Base-by-base conservation (phyloP, 148 eudicot species). In the Rhododendron kiyosumense region DNA sequence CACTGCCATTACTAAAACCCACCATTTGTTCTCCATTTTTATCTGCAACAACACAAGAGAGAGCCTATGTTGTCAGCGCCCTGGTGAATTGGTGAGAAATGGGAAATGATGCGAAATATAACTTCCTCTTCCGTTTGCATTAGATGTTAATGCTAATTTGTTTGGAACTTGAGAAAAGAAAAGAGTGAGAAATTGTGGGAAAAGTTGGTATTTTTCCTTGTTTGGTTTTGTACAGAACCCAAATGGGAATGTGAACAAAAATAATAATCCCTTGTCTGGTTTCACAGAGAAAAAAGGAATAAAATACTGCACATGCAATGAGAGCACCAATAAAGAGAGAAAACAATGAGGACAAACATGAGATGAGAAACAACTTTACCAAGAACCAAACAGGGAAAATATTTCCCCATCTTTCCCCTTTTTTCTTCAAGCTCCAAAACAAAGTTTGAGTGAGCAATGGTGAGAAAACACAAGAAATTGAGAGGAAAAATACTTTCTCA, bases 21-120 rank as follows among this genome's bases (percentile, higher is more conserved):
- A 54, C 49, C 34, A 67, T 32, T 82, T 86, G 67, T 63, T n/a
- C 74, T 69, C 74, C 87, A 81, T 85, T 84, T 32, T 63, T 81
- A 3, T 30, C 81, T 71, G 77, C 76, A 73, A 82, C 14, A 79
- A 24, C 63, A 87, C 51, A 17, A 34, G 43, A 7, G n/a, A 80
- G 5, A 48, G 10, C 52, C 61, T 15, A 65, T 49, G 2, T 26
- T 49, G 20, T 28, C 15, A 41, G 10, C 30, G 30, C 30, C 71
- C 71, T 24, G 2, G 0, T 63, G 30, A 7, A n/a, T 63, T 63
- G 3, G 30, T 63, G 30, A n/a, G 73, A 65, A 65, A n/a, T n/a
- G 30, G 28, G 32, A 65, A 8, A 65, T n/a, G 28, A 24, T 65
- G 71, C 26, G 26, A 5, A 61, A 22, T 54, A 14, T 14, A 49